Evolutionary conservation across 2,329 filamentous ascomycete species (phyloP).

Genomic region (Xylaria sp.): DNA sequence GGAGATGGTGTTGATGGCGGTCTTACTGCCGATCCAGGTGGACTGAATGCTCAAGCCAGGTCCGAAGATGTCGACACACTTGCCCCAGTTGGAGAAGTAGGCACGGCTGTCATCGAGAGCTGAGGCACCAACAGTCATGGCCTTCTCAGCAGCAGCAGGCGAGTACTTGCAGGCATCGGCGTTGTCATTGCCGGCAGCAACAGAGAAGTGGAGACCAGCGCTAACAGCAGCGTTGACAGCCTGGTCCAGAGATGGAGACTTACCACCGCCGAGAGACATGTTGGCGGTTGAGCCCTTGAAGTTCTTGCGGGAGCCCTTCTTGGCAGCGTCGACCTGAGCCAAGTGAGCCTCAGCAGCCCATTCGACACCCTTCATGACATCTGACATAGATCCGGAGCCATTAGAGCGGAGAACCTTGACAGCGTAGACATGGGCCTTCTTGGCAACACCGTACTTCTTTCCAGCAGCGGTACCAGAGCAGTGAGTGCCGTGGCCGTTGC

Average conservation of each 20-base stretch:
- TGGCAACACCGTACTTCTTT: slow-evolving; percentile 99
- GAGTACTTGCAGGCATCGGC: slow-evolving; percentile 99
- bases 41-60: slow-evolving; percentile 97
- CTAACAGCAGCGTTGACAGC: slow-evolving; percentile 94
- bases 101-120: slow-evolving; percentile 94
- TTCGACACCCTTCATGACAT: slow-evolving; percentile 98
- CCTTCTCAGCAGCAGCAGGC: slow-evolving; percentile 88
- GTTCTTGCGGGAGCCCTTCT: slow-evolving; percentile 90
- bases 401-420: slow-evolving; percentile 99
- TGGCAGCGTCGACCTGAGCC: slow-evolving; percentile 79
- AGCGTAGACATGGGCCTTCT: slow-evolving; percentile 96
- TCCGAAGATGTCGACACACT: slow-evolving; percentile 99
- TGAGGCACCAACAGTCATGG: slow-evolving; percentile 95
- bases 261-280: slow-evolving; percentile 99
- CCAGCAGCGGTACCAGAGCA: slow-evolving; percentile 98
- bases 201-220: slow-evolving; percentile 94
- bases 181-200: slow-evolving; percentile 98
- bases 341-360: slow-evolving; percentile 86
- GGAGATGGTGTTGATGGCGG: slow-evolving; percentile 98
- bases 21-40: slow-evolving; percentile 97
- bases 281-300: slow-evolving; percentile 99
- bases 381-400: slow-evolving; percentile 97
- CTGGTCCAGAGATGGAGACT: slow-evolving; percentile 89
- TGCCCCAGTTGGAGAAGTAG: slow-evolving; percentile 99
- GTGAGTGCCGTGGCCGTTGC: slow-evolving; percentile 98